Base-by-base conservation (phyloP, 2,329 filamentous ascomycete genomes). In the Penicillium polonicum region DNA sequence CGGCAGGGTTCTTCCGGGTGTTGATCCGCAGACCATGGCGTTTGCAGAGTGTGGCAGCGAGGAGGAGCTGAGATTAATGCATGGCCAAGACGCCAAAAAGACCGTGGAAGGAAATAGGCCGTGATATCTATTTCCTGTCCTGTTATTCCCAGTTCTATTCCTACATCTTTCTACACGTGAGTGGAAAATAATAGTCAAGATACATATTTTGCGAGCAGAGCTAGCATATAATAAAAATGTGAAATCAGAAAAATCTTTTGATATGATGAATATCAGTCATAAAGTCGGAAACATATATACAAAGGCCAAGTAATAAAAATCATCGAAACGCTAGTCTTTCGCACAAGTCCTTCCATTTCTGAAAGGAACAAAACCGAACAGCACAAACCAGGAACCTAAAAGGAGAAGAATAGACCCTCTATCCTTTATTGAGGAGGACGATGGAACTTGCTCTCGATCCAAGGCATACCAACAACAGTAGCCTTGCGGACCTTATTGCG, bases 401-500 rank as follows among this genome's bases (percentile, higher is more conserved):
- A 42, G 46, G 5, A 52, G 38, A 41, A 27, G 52, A 41, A 5
- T 7, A 49, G 53, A 52, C 45, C 50, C 1, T 29, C n/a, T 27
- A 23, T 5, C 23, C 12, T 50, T 48, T 62, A 66, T 38, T 68
- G 65, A 27, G 71, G 70, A 31, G 71, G 70, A 31, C 73, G 72
- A 76, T 83, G 89, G 76, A 96, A 96, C 76, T 90, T 92, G 68
- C 83, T 86, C 50, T 86, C 82, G 51, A 95, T 83, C 74, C 96
- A 96, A 1, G 92, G 92, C 92, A 96, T 94, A 80, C 92, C 92
- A 9, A 86, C 83, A 33, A 96, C 89, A 4, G 84, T 83, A 1
- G 88, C 92, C 76, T 86, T 87, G 67, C 91, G 85, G 71, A 84
- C 80, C 78, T 87, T 90, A 21, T 91, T 92, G 52, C 92, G 81